These are phyloP conservation scores for Artemisia argyi DNA, from an alignment of 129 eudicot genomes.

Conservation along the genomic window DNA sequence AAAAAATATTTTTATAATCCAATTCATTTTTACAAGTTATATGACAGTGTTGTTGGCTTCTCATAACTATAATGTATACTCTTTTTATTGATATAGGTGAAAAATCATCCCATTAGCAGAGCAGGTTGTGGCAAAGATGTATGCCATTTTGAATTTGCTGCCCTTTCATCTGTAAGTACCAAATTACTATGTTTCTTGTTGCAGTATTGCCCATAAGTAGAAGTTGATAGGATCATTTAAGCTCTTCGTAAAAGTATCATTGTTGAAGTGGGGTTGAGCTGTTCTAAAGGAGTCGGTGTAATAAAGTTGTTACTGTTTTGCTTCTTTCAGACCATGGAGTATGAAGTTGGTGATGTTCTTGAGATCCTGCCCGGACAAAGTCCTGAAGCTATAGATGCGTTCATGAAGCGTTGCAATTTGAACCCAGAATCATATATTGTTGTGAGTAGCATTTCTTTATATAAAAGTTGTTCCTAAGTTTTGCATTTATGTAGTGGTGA, in stretches of 20 bases:
- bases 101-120: conserved; percentile 50
- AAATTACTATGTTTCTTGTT: neutral
- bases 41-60: neutral
- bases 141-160: conserved; percentile 84
- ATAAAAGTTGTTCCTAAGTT: neutral
- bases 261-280: neutral
- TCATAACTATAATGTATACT: neutral
- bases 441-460: conserved; percentile 39
- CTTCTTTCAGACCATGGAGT: conserved; percentile 56
- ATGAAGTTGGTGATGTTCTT: conserved; percentile 93
- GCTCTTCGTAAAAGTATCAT: too few relatives aligned
- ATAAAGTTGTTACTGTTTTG: conserved; percentile 14
- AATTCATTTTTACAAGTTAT: neutral
- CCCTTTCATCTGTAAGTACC: conserved; percentile 74
- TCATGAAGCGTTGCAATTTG: conserved; percentile 70
- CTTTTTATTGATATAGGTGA: conserved; percentile 39
- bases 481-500: neutral
- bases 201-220: neutral
- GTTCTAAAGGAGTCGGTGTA: neutral
- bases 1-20: too few relatives aligned
- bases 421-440: conserved; percentile 77
- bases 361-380: conserved; percentile 83
- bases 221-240: neutral
- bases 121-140: conserved; percentile 72
- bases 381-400: conserved; percentile 75